These are phyloP conservation scores for Fusarium brevicatenulatum DNA, from an alignment of 2,329 filamentous ascomycete species.

Conservation along the genomic window DNA sequence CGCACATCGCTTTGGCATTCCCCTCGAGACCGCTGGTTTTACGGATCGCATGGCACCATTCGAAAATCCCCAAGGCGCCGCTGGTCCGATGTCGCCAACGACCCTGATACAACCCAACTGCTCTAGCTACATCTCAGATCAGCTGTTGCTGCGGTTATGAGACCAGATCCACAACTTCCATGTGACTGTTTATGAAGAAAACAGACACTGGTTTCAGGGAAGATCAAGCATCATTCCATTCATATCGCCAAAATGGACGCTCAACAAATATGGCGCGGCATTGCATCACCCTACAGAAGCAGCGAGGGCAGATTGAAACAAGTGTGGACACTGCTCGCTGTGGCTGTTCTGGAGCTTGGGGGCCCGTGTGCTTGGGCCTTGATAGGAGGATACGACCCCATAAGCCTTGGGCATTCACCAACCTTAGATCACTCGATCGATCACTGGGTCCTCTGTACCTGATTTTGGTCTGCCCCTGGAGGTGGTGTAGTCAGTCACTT, in stretches of 20 bases:
- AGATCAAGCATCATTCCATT: slow-evolving; percentile 21
- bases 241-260: slow-evolving; percentile 7
- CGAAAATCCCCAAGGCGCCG: background rate
- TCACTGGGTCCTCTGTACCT: slow-evolving; percentile 38
- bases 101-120: slow-evolving; percentile 7
- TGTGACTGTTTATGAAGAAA: background rate
- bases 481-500: slow-evolving; percentile 31
- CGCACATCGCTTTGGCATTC: background rate
- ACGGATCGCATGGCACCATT: background rate
- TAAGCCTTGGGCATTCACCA: slow-evolving; percentile 40
- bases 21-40: background rate
- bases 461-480: slow-evolving; percentile 26
- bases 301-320: slow-evolving; percentile 37
- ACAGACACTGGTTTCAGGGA: slow-evolving; percentile 17
- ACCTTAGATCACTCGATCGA: slow-evolving; percentile 38
- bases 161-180: background rate
- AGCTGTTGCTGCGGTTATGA: background rate
- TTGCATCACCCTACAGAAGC: slow-evolving; percentile 33
- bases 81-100: slow-evolving; percentile 3
- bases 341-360: slow-evolving; percentile 16
- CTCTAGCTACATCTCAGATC: background rate
- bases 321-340: slow-evolving; percentile 40
- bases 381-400: slow-evolving; percentile 35
- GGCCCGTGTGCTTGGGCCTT: slow-evolving; percentile 34
- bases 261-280: slow-evolving; percentile 27